Evolutionary conservation across 73 alveolate genomes (phyloP).

Genomic region (Effrenium voratum): DNA sequence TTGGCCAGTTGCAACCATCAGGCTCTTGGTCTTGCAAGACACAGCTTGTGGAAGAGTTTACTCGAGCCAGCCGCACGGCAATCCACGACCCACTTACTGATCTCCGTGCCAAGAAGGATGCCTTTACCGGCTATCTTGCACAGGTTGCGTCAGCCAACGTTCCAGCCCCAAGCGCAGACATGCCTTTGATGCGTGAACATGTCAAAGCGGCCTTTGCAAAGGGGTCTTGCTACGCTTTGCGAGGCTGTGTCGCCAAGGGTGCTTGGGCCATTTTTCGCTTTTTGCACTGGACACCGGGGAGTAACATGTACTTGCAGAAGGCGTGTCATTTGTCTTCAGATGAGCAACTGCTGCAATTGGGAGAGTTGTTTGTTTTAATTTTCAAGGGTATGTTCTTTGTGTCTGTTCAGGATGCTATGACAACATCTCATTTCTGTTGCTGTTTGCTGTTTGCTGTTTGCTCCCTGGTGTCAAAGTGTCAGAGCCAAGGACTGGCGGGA

Average conservation of each 20-base stretch:
- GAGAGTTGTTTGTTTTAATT: background rate
- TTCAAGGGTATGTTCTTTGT: background rate
- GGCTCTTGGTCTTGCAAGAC: conserved; percentile 3
- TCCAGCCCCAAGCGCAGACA: background rate
- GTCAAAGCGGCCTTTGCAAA: background rate
- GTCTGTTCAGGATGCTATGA: no score
- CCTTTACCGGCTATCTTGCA: background rate
- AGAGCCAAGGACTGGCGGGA: conserved; percentile 3
- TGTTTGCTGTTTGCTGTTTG: background rate
- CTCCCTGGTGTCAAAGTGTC: background rate
- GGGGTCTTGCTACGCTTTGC: background rate
- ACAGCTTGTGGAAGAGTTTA: background rate
- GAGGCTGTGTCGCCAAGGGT: background rate
- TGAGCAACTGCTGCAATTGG: background rate
- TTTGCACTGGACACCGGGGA: background rate
- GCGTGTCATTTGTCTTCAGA: background rate
- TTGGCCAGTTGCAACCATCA: background rate
- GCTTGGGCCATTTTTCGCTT: background rate
- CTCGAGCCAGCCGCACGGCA: background rate
- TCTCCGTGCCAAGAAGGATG: background rate
- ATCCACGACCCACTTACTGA: background rate
- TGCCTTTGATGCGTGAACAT: background rate
- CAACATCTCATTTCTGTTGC: background rate
- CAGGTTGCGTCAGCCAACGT: no score
- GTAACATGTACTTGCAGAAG: conserved; percentile 4